Percentiles rank a stretch among this genome's conserved stretches.
phyloP scores from a whole-genome alignment of 805 yeast species.

The Candida nemodendra region DNA sequence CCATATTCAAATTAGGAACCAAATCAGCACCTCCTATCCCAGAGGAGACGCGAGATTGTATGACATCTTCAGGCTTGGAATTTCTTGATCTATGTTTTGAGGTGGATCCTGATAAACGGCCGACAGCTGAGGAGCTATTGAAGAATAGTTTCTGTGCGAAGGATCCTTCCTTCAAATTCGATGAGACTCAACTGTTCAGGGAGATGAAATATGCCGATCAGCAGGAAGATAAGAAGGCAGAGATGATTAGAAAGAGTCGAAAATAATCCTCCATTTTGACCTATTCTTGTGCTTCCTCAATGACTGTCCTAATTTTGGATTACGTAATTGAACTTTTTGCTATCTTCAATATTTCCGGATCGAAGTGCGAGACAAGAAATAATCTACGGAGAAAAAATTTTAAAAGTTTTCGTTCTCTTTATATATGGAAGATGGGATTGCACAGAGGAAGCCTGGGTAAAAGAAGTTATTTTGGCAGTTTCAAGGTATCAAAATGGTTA shows the following conservation, averaged over 20 bases:
- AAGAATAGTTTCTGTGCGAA: constrained; percentile 41
- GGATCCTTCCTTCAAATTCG: constrained; percentile 28
- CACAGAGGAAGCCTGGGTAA: no score
- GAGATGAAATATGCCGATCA: constrained; percentile 29
- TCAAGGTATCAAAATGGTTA: constrained; percentile 35
- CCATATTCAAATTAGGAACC: constrained; percentile 84
- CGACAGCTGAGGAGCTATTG: constrained; percentile 73
- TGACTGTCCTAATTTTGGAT: no score
- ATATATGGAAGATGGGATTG: no score
- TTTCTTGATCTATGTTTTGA: constrained; percentile 77
- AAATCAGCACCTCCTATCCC: constrained; percentile 95
- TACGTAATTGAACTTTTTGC: no score
- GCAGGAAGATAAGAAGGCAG: constrained; percentile 26
- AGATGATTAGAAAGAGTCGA: constrained; percentile 25
- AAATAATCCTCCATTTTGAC: constrained; percentile 1
- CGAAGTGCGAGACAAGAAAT: no score
- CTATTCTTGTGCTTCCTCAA: no score
- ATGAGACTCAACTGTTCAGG: constrained; percentile 31
- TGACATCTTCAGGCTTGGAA: constrained; percentile 62
- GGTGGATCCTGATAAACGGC: constrained; percentile 78
- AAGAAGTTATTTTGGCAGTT: no score
- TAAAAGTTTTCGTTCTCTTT: no score
- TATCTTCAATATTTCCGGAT: no score
- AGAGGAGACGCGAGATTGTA: constrained; percentile 69
- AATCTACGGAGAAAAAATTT: constrained; percentile 4